These are phyloP conservation scores for Tricladium varicosporioides DNA, from an alignment of 2,329 filamentous ascomycete genomes.

Conservation along the genomic window DNA sequence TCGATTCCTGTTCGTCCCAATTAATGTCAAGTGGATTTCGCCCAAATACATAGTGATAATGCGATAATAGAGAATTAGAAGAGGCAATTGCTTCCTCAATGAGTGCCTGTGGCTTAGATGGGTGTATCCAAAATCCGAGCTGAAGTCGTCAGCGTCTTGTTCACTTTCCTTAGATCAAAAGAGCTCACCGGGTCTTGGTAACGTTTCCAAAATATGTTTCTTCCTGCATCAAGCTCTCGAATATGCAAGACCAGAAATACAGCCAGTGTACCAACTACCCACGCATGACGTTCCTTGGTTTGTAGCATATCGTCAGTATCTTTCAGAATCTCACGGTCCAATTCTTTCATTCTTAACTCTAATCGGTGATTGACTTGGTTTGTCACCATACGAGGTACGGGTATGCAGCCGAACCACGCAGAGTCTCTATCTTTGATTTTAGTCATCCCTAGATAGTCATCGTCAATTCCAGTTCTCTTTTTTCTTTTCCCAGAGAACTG, in stretches of 20 bases:
- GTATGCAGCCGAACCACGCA: conserved; percentile 4
- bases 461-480: conserved; percentile 5
- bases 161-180: conserved; percentile 5
- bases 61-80: conserved; percentile 6
- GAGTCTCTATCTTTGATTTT: conserved; percentile 2
- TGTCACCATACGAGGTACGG: conserved; percentile 5
- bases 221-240: conserved; percentile 9
- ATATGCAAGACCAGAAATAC: conserved; percentile 7
- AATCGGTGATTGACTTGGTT: conserved; percentile 8
- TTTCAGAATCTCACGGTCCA: conserved; percentile 5
- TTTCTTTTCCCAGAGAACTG: conserved; percentile 1
- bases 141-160: conserved; percentile 9
- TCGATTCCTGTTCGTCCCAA: conserved; percentile 8
- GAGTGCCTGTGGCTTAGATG: conserved; percentile 5
- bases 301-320: background rate
- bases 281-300: conserved; percentile 3
- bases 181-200: conserved; percentile 4
- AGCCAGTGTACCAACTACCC: conserved; percentile 6
- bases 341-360: conserved; percentile 5
- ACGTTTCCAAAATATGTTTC: conserved; percentile 11
- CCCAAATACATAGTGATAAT: conserved; percentile 3
- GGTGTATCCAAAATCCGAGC: conserved; percentile 11
- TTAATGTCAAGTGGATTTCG: conserved; percentile 7
- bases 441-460: conserved; percentile 1
- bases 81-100: conserved; percentile 9